Conservation (phyloP, 2,329 filamentous ascomycete genomes). For the Akanthomyces dipterigenus region DNA sequence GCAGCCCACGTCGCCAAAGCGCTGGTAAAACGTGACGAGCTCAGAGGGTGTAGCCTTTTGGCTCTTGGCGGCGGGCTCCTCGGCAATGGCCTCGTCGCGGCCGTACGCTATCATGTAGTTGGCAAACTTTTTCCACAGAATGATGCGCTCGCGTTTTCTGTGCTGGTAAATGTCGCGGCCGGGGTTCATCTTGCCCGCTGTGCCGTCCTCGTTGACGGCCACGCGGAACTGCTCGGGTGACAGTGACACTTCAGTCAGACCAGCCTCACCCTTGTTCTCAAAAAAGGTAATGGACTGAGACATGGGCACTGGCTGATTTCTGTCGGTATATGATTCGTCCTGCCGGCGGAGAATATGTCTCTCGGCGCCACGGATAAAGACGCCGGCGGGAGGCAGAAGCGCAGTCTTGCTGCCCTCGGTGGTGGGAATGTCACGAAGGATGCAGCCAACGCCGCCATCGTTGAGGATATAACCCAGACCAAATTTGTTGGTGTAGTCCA, state of each 20-base stretch:
- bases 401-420: slow-evolving; percentile 43
- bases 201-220: slow-evolving; percentile 48
- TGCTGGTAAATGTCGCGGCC: slow-evolving; percentile 61
- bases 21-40: slow-evolving; percentile 73
- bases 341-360: slow-evolving; percentile 58
- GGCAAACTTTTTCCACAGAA: slow-evolving; percentile 67
- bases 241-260: slow-evolving; percentile 57
- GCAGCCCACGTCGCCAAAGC: slow-evolving; percentile 72
- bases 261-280: slow-evolving; percentile 60
- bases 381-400: slow-evolving; percentile 60
- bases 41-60: slow-evolving; percentile 38
- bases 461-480: slow-evolving; percentile 78
- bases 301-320: slow-evolving; percentile 58
- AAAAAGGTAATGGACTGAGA: slow-evolving; percentile 61
- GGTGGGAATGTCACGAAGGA: slow-evolving; percentile 50
- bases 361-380: slow-evolving; percentile 66
- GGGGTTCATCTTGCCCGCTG: slow-evolving; percentile 52
- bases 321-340: slow-evolving; percentile 48
- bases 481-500: slow-evolving; percentile 83
- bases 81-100: slow-evolving; percentile 56
- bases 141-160: slow-evolving; percentile 58
- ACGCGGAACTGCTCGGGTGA: slow-evolving; percentile 56
- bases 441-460: slow-evolving; percentile 72
- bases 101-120: slow-evolving; percentile 71
- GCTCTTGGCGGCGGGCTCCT: slow-evolving; percentile 37